Percentiles rank a stretch among this genome's conserved stretches.
Evolutionary conservation across 2,329 filamentous ascomycete genomes (phyloP).

Genomic region (Fusarium sp.): DNA sequence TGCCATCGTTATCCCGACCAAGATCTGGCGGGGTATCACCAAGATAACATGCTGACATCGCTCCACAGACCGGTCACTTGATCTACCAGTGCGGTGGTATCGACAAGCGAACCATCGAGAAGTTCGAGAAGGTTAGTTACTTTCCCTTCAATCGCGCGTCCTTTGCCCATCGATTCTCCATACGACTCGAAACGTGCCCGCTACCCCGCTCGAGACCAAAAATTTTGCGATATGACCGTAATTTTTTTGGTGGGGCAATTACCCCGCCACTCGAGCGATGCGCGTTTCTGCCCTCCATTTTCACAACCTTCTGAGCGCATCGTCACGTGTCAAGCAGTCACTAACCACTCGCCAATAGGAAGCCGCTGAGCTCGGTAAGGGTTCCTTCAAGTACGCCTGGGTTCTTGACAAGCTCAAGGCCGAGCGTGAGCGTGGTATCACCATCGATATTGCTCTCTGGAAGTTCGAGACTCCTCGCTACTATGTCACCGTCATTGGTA

Average conservation of each 20-base stretch:
- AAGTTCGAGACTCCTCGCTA: slow-evolving; percentile 99
- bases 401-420: slow-evolving; percentile 99
- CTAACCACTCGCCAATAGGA: slow-evolving; percentile 66
- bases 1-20: slow-evolving; percentile 18
- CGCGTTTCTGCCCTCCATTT: slow-evolving; percentile 3
- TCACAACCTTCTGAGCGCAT: slow-evolving; percentile 3
- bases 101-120: slow-evolving; percentile 99
- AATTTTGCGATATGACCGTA: slow-evolving; percentile 26
- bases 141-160: slow-evolving; percentile 29
- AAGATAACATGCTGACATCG: slow-evolving; percentile 39
- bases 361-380: slow-evolving; percentile 99
- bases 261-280: slow-evolving; percentile 34
- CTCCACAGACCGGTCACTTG: slow-evolving; percentile 77
- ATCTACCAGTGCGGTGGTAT: slow-evolving; percentile 99
- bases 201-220: slow-evolving; percentile 21
- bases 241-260: slow-evolving; percentile 24
- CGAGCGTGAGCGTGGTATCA: slow-evolving; percentile 99
- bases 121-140: slow-evolving; percentile 97
- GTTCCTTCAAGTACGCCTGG: slow-evolving; percentile 99
- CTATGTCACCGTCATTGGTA: slow-evolving; percentile 97
- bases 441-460: slow-evolving; percentile 99
- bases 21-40: slow-evolving; percentile 4
- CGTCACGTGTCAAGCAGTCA: slow-evolving; percentile 18
- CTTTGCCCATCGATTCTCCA: slow-evolving; percentile 14
- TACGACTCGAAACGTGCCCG: slow-evolving; percentile 13